Base-by-base conservation (phyloP, 441 rosid genomes). In the Iberis amara region DNA sequence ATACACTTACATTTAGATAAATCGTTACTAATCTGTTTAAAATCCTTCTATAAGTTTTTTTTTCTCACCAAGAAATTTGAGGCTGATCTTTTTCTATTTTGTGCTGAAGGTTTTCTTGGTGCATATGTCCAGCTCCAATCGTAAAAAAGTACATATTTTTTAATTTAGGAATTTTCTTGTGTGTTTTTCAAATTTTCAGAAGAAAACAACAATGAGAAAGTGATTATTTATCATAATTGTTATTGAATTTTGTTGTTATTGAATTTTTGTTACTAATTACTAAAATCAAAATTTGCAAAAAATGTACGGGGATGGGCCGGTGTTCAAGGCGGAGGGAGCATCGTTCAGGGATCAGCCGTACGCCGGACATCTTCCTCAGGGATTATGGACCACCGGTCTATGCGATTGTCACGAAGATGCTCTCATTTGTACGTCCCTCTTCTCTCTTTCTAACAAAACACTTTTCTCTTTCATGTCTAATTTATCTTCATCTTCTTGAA, bases 331-430 rank as follows among this genome's bases (percentile, higher is more conserved):
- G 8, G 66, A 65, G 53, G 63, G 55, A 40, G 3, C 36, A 11
- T 66, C 53, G 13, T 58, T 55, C 55, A 50, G 61, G 43, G 71
- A 61, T 69, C 72, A 54, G 35, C 64, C 66, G 0, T 69, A 73
- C 68, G 71, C 68, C 26, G 68, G 23, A 63, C 68, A 47, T 11
- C 57, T 73, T 39, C 72, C 75, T 27, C 75, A 70, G 33, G 78
- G 75, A 3, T 18, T 73, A 33, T 73, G 75, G 78, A 73, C 78
- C 6, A 73, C 70, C 56, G 65, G 75, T 47, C 50, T 73, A 6
- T 73, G 75, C 18, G 75, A 63, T 46, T 73, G 72, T 42, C 61
- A 55, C 69, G 62, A 60, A 53, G 75, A 69, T 69, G 45, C 47
- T 39, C 52, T 10, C 30, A 73, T 69, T 50, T 73, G 78, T 73